phyloP scores from a whole-genome alignment of 2,329 filamentous ascomycete species.

The Sporothrix brasiliensis region DNA sequence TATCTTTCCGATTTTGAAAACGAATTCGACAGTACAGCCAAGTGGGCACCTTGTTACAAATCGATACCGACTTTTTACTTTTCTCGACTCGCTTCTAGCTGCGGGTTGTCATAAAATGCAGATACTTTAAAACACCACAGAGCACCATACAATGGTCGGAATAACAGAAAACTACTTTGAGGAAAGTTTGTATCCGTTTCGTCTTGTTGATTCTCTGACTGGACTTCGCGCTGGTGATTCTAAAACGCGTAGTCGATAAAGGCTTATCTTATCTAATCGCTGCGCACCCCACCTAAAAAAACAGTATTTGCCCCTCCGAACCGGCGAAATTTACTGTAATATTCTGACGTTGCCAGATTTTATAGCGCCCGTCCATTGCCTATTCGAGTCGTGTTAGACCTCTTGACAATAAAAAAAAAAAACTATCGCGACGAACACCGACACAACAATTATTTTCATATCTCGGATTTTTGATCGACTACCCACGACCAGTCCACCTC shows the following conservation, averaged over 20 bases:
- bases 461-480: conserved; percentile 14
- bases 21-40: not conserved
- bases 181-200: not conserved
- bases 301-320: conserved; percentile 27
- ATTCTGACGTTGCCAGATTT: not conserved
- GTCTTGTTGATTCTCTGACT: not conserved
- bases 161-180: too few species aligned
- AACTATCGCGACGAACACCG: not conserved
- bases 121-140: not conserved
- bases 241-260: conserved; percentile 22
- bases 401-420: conserved; percentile 5
- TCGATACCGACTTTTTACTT: not conserved
- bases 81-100: not conserved
- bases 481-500: not conserved
- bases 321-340: conserved; percentile 25
- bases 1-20: too few species aligned
- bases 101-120: not conserved
- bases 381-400: conserved; percentile 22
- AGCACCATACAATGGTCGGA: too few species aligned
- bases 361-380: conserved; percentile 16
- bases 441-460: not conserved
- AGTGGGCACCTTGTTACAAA: not conserved
- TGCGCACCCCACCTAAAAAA: conserved; percentile 28
- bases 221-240: conserved; percentile 14
- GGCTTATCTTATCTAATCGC: conserved; percentile 31